Conservation (phyloP, 163 green algal species). For the Scenedesmus sp. region DNA sequence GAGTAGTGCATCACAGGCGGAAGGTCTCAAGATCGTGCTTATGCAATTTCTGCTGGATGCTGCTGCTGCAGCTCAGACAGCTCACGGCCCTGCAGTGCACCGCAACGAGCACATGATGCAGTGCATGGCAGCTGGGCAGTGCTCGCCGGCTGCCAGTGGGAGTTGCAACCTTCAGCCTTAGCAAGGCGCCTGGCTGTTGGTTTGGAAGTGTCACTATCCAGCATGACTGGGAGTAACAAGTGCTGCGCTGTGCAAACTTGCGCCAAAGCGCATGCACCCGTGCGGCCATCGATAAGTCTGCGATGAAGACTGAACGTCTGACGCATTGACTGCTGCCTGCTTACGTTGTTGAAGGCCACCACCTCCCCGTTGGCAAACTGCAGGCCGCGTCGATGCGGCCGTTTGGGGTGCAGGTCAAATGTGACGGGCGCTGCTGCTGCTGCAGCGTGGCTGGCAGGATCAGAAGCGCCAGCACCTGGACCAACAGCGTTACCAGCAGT, state of each 20-base stretch:
- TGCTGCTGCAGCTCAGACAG: constrained; percentile 2
- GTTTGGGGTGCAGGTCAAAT: constrained; percentile 62
- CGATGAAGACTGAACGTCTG: too few species aligned
- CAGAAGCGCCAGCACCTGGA: neutral
- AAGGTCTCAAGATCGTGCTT: too few species aligned
- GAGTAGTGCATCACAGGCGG: too few species aligned
- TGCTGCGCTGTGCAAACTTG: too few species aligned
- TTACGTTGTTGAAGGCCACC: constrained; percentile 58
- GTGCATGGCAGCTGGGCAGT: too few species aligned
- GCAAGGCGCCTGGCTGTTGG: neutral
- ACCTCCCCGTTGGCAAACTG: neutral
- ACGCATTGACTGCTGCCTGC: neutral
- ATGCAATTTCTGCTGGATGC: constrained; percentile 1
- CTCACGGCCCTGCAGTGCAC: constrained; percentile 20
- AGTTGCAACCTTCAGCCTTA: too few species aligned
- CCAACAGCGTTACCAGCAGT: neutral
- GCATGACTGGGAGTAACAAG: too few species aligned
- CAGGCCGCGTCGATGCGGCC: constrained; percentile 51
- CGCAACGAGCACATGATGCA: neutral
- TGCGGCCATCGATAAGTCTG: too few species aligned
- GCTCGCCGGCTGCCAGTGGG: neutral
- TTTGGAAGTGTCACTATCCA: too few species aligned
- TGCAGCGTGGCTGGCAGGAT: neutral
- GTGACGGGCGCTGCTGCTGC: constrained; percentile 14
- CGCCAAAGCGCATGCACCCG: too few species aligned